A percentile compares a stretch with the other conserved stretches of the same genome.
Evolutionary conservation across 352 stramenopile species (phyloP).

Genomic region (Phytophthora ramorum): DNA sequence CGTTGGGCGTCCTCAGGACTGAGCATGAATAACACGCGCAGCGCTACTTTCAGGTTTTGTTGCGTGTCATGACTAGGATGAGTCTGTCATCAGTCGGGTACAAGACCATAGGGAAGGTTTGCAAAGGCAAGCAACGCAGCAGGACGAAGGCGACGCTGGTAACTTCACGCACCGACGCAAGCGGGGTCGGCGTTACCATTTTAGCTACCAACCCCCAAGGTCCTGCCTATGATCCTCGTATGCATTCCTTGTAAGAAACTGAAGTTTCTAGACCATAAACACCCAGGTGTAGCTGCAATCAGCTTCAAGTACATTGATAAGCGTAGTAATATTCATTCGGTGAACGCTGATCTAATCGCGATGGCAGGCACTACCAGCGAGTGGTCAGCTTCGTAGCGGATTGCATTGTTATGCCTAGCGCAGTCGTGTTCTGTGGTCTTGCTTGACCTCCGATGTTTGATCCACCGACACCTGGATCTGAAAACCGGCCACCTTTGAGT

Average conservation of each 20-base stretch:
- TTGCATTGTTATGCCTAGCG: too few relatives aligned
- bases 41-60: not conserved
- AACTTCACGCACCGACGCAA: too few relatives aligned
- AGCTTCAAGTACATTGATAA: not conserved
- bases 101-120: conserved; percentile 4
- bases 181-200: too few relatives aligned
- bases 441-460: too few relatives aligned
- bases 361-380: conserved; percentile 1
- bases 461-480: too few relatives aligned
- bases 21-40: conserved; percentile 8
- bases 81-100: not conserved
- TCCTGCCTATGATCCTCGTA: too few relatives aligned
- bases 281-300: not conserved
- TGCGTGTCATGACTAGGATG: not conserved
- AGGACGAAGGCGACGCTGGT: not conserved
- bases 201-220: too few relatives aligned
- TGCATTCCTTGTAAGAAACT: too few relatives aligned
- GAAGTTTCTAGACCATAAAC: too few relatives aligned
- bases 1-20: conserved; percentile 19
- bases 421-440: too few relatives aligned
- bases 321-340: not conserved
- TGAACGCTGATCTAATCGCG: not conserved
- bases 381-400: not conserved
- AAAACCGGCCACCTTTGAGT: too few relatives aligned
- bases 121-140: conserved; percentile 3